Conservation (phyloP, 257 asterid genomes). For the Leptodermis oblonga region DNA sequence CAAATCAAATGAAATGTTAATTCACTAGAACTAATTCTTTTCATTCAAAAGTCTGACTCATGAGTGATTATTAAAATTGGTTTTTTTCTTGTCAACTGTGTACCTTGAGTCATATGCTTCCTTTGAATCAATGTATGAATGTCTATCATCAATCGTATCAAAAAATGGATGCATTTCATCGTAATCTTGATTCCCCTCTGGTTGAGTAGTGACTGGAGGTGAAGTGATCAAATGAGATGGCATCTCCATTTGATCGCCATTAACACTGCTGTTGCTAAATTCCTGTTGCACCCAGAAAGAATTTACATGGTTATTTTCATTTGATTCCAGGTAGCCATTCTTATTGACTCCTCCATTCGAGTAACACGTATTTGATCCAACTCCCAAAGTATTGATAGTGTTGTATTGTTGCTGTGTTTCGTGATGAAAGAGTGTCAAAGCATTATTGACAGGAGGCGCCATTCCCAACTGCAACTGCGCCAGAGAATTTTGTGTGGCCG, state of each 20-base stretch:
- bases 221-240: constrained; percentile 43
- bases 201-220: constrained; percentile 29
- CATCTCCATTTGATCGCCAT: constrained; percentile 27
- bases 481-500: constrained; percentile 34
- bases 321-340: constrained; percentile 36
- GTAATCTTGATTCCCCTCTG: constrained; percentile 45
- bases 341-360: constrained; percentile 27
- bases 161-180: constrained; percentile 63
- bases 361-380: constrained; percentile 22
- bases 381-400: constrained; percentile 26
- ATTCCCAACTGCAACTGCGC: constrained; percentile 62
- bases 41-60: no score
- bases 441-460: constrained; percentile 26
- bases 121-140: constrained; percentile 58
- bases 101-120: constrained; percentile 73
- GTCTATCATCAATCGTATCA: constrained; percentile 64
- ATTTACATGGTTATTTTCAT: constrained; percentile 41
- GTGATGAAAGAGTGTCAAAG: constrained; percentile 35
- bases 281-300: constrained; percentile 49
- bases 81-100: neutral
- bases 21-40: neutral
- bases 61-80: neutral
- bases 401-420: constrained; percentile 26
- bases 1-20: constrained; percentile 8
- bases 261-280: constrained; percentile 29